Conservation (phyloP, 2,329 filamentous ascomycete genomes). For the Raffaelea deltoideospora region DNA sequence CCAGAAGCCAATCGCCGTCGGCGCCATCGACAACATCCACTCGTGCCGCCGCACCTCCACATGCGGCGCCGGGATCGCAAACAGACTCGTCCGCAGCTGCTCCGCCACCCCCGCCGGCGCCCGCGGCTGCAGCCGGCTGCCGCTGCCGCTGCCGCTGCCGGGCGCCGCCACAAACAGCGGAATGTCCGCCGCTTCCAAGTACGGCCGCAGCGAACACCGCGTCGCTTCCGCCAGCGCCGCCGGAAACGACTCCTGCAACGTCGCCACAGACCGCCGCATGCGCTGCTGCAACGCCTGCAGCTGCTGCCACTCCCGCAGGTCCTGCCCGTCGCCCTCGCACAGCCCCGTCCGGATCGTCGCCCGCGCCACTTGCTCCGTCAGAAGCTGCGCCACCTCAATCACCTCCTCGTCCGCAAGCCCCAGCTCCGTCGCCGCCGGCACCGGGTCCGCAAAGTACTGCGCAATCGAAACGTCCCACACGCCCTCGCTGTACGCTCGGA, state of each 20-base stretch:
- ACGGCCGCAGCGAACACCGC: slow-evolving; percentile 28
- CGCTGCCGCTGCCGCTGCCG: too few relatives aligned
- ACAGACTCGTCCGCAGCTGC: slow-evolving; percentile 35
- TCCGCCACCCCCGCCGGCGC: slow-evolving; percentile 29
- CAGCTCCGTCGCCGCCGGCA: slow-evolving; percentile 32
- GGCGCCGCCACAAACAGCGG: slow-evolving; percentile 37
- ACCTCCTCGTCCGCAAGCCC: slow-evolving; percentile 41
- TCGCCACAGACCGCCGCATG: slow-evolving; percentile 32
- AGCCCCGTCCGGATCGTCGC: slow-evolving; percentile 6
- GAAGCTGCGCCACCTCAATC: slow-evolving; percentile 52
- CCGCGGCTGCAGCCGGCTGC: slow-evolving; percentile 34
- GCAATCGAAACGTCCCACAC: slow-evolving; percentile 33
- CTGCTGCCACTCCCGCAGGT: slow-evolving; percentile 12
- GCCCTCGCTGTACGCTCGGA: slow-evolving; percentile 31
- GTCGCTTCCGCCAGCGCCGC: slow-evolving; percentile 25
- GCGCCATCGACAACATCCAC: slow-evolving; percentile 54
- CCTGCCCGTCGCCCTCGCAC: slow-evolving; percentile 23
- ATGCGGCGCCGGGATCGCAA: slow-evolving; percentile 52
- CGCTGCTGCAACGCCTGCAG: slow-evolving; percentile 26
- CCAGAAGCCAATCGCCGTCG: slow-evolving; percentile 66
- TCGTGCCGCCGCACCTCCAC: slow-evolving; percentile 59
- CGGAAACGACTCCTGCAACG: slow-evolving; percentile 28
- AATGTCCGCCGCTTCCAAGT: slow-evolving; percentile 42
- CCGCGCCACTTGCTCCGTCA: slow-evolving; percentile 51
- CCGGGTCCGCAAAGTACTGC: slow-evolving; percentile 43